Conservation (phyloP, 2,329 filamentous ascomycete genomes). For the Furcasterigmium sp. region DNA sequence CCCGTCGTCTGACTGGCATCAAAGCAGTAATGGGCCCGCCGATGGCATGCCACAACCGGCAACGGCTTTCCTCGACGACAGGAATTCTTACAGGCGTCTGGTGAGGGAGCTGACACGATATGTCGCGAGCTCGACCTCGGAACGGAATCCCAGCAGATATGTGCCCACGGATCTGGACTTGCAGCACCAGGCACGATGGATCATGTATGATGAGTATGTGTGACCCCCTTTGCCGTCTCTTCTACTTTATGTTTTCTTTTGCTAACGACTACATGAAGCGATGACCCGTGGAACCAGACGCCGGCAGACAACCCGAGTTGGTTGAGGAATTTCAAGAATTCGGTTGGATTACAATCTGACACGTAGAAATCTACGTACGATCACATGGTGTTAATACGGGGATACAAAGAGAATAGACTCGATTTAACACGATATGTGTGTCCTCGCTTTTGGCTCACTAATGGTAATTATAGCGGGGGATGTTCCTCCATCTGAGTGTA, state of each 20-base stretch:
- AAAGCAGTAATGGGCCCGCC: neutral
- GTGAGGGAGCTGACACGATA: constrained; percentile 14
- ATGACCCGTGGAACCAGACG: constrained; percentile 12
- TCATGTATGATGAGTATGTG: constrained; percentile 21
- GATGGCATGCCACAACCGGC: neutral
- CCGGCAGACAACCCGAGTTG: constrained; percentile 8
- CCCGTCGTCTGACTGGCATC: neutral
- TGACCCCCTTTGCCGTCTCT: too few relatives aligned
- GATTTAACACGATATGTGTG: too few relatives aligned
- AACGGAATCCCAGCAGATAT: constrained; percentile 19
- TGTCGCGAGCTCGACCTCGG: constrained; percentile 21
- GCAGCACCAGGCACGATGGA: constrained; percentile 24
- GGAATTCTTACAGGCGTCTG: constrained; percentile 13
- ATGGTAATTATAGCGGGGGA: too few relatives aligned
- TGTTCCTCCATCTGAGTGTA: too few relatives aligned
- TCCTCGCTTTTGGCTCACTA: too few relatives aligned
- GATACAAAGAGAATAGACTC: too few relatives aligned
- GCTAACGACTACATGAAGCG: neutral
- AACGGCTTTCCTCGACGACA: constrained; percentile 7
- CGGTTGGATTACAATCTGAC: neutral
- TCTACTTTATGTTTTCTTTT: neutral
- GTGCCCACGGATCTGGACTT: constrained; percentile 29
- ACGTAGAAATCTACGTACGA: too few relatives aligned
- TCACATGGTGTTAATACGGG: too few relatives aligned
- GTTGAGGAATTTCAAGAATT: constrained; percentile 7